These are phyloP conservation scores for Colletotrichum camelliae DNA, from an alignment of 2,329 filamentous ascomycete genomes.

Conservation along the genomic window DNA sequence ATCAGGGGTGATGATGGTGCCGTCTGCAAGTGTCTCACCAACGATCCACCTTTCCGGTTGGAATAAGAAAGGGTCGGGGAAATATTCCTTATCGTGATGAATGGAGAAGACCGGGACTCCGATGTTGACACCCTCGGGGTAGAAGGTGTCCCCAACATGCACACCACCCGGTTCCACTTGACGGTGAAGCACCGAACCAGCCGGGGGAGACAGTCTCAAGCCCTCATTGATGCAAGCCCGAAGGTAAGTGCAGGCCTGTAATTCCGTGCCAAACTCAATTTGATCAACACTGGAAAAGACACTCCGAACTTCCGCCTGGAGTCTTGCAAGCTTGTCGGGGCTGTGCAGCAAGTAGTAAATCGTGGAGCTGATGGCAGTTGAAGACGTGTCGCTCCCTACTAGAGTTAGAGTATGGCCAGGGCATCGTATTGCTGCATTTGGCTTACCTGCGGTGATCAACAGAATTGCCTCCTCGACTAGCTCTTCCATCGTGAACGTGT, in stretches of 20 bases:
- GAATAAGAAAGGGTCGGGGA: background rate
- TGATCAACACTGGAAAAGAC: background rate
- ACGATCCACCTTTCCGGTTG: slow-evolving; percentile 3
- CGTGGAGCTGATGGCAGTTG: background rate
- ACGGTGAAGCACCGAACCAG: background rate
- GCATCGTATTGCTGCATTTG: background rate
- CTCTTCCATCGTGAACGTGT: slow-evolving; percentile 2
- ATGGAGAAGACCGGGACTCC: slow-evolving; percentile 4
- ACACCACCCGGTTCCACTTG: background rate
- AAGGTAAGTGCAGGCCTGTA: slow-evolving; percentile 3
- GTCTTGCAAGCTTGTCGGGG: background rate
- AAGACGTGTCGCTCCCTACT: background rate
- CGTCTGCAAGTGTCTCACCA: background rate
- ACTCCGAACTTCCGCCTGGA: background rate
- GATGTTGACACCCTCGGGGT: background rate
- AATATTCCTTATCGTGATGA: slow-evolving; percentile 1
- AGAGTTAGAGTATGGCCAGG: accelerated
- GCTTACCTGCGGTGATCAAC: background rate
- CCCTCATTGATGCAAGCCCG: slow-evolving; percentile 5
- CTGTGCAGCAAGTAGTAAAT: background rate
- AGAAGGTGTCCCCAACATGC: background rate
- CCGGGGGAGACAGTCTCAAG: background rate
- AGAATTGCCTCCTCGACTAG: slow-evolving; percentile 8
- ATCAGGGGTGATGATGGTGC: background rate
- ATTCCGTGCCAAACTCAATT: background rate